Conservation (phyloP, 495 filamentous ascomycete genomes). For the Apiosordaria backusii region DNA sequence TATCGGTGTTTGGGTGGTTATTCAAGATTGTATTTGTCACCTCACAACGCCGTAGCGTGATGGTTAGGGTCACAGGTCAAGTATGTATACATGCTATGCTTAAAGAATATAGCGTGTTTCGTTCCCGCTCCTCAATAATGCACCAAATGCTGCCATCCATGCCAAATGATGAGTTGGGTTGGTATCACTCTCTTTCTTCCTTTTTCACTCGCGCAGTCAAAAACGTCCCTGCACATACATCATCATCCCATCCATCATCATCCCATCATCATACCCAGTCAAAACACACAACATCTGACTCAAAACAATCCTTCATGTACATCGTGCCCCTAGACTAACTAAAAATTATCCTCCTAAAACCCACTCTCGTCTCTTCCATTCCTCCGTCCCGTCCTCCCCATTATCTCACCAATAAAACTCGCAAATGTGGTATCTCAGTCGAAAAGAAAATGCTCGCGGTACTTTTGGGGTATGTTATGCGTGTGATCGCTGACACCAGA, state of each 20-base stretch:
- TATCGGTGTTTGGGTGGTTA: too few species aligned
- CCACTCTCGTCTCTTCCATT: background rate
- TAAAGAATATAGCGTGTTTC: background rate
- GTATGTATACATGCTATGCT: background rate
- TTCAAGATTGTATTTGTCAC: background rate
- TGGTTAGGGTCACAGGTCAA: background rate
- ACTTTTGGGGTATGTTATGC: slow-evolving; percentile 3
- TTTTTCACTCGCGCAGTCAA: background rate
- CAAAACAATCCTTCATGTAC: background rate
- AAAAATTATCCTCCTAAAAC: background rate
- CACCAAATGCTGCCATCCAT: background rate
- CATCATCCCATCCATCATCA: slow-evolving; percentile 7
- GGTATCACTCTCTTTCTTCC: background rate
- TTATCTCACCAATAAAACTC: background rate
- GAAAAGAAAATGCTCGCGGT: background rate
- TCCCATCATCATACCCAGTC: slow-evolving; percentile 6
- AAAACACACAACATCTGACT: background rate
- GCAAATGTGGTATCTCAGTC: slow-evolving; percentile 6
- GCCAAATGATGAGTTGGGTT: background rate
- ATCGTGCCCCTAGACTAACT: background rate
- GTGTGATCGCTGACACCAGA: background rate
- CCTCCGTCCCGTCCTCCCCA: background rate
- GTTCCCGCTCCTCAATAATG: background rate
- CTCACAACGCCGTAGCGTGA: background rate
- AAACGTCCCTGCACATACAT: background rate